A percentile compares a stretch with the other conserved stretches of the same genome.
Conservation (phyloP, 2,329 filamentous ascomycete genomes). For the Apiospora kogelbergensis region DNA sequence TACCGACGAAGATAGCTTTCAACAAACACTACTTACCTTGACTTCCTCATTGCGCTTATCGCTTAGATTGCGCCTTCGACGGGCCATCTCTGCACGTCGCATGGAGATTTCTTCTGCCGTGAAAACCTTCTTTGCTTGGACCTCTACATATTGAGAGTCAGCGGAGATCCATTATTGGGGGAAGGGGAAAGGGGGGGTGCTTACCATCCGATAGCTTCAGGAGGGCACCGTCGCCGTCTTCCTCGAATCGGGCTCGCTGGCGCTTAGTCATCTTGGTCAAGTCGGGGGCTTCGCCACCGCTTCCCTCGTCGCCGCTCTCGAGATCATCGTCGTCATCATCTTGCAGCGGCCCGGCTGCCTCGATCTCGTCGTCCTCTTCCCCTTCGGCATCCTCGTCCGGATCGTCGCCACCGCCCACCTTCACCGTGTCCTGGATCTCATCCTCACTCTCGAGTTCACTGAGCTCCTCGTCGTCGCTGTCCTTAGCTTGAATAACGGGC, state of each 20-base stretch:
- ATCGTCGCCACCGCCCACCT: conserved; percentile 37
- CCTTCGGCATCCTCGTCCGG: conserved; percentile 41
- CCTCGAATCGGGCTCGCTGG: conserved; percentile 59
- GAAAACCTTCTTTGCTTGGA: conserved; percentile 62
- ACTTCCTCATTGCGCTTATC: conserved; percentile 66
- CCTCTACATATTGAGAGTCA: conserved; percentile 44
- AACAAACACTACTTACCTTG: conserved; percentile 44
- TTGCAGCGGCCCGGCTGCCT: conserved; percentile 32
- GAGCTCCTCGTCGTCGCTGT: conserved; percentile 55
- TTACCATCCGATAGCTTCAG: conserved; percentile 62
- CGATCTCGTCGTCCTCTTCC: conserved; percentile 46
- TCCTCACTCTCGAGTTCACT: conserved; percentile 55
- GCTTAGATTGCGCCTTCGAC: conserved; percentile 60
- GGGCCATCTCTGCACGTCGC: conserved; percentile 62
- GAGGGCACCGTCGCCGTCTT: conserved; percentile 50
- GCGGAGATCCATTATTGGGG: background rate
- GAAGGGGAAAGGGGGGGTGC: conserved; percentile 18
- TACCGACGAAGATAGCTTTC: background rate
- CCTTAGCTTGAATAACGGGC: conserved; percentile 31
- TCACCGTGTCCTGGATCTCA: conserved; percentile 46
- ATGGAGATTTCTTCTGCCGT: conserved; percentile 63
- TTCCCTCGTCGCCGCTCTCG: conserved; percentile 46
- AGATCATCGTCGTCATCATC: conserved; percentile 27
- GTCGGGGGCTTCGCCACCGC: conserved; percentile 51
- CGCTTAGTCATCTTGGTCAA: conserved; percentile 61